Evolutionary conservation across 768 basidiomycete genomes (phyloP), one percentile per base, ranked within the genome.

Genomic region (Plicaturopsis crispa): DNA sequence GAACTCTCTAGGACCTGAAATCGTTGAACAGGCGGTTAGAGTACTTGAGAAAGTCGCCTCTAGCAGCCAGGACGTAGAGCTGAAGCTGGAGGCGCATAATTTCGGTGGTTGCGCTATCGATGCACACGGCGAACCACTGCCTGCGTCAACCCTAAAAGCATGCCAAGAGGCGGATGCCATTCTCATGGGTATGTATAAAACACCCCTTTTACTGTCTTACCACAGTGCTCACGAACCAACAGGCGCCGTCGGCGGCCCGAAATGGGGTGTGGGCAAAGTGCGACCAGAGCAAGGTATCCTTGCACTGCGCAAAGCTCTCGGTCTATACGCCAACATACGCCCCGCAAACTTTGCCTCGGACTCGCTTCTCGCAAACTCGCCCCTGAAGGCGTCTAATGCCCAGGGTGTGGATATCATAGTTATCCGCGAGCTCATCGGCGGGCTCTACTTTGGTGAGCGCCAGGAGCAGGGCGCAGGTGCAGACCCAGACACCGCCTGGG

Each of bases 241-340:
- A 97, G 94, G 94, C 48, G 84, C 94, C 14, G 87, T 98, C 48
- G 96, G 96, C 42, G 96, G 96, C n/a, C 96, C 96, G 11, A 97
- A 97, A 63, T 99, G 96, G 96, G 93, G 91, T 34, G 84, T 93
- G 3, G 73, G 77, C 43, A 82, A 84, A 58, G 78, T 97, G 38
- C 81, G 96, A 40, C 96, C 96, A 13, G 96, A 99, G 59, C 77
- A 78, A 44, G 96, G 96, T 39, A 75, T 99, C 8, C 79, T 99
- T 20, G 57, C 67, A 5, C 75, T 99, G 37, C 82, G 96, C 48
- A 98, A 99, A 62, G 78, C 76, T 20, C 81, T 98, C 38, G 94
- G 92, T 16, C 76, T 98, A 34, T 98, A 93, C 64, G 94, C 91
- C 56, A 99, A 99, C 66, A 96, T 99, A 59, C 87, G 96, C 21